These are phyloP conservation scores for Nitzschia palea DNA, from an alignment of 108 stramenopile species.

Conservation along the genomic window DNA sequence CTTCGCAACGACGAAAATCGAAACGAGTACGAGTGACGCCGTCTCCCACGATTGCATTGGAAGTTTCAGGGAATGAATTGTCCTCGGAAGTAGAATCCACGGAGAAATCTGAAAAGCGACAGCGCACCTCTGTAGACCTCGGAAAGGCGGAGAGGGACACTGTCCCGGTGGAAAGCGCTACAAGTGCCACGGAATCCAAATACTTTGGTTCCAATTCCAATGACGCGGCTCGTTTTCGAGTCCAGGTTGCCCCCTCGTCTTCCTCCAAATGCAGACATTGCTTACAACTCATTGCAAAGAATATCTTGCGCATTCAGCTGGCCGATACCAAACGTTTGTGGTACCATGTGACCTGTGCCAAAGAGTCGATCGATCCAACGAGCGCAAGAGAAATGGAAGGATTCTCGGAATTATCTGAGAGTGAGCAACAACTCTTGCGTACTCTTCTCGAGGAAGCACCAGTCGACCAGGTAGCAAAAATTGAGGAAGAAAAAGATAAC, in stretches of 20 bases:
- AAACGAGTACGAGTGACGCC: slow-evolving; percentile 9
- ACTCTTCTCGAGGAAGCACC: not conserved
- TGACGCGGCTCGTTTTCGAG: not conserved
- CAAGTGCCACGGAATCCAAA: not conserved
- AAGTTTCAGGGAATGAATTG: too few species aligned
- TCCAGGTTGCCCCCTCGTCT: not conserved
- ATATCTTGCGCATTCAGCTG: slow-evolving; percentile 3
- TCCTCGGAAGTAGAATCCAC: not conserved
- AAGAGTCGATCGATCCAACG: not conserved
- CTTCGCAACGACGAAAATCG: not conserved
- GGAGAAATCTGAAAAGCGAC: not conserved
- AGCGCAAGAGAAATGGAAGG: not conserved
- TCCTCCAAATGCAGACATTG: slow-evolving; percentile 1
- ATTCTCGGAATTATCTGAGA: not conserved
- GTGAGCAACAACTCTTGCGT: not conserved
- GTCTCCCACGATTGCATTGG: slow-evolving; percentile 10
- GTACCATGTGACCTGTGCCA: slow-evolving; percentile 4
- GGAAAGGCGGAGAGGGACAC: not conserved
- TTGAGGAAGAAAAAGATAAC: not conserved
- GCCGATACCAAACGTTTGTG: not conserved
- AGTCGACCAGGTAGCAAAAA: not conserved
- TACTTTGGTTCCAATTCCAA: not conserved
- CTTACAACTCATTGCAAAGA: not conserved
- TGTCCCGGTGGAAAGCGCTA: too few species aligned
- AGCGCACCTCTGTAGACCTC: not conserved